Conservation (phyloP, 495 filamentous ascomycete genomes). For the Choiromyces venosus region DNA sequence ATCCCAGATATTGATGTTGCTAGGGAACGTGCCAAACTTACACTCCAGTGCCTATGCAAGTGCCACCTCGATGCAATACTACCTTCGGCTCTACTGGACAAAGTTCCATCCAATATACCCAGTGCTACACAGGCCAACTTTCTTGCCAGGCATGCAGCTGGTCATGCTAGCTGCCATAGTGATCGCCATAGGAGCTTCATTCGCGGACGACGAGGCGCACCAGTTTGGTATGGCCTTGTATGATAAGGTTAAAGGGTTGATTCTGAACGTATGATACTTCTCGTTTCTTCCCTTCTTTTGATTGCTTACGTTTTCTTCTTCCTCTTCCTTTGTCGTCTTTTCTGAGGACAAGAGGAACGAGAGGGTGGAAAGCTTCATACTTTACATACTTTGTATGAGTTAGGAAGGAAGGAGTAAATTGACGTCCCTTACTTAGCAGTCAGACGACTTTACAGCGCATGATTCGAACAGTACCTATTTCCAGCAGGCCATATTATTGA, state of each 20-base stretch:
- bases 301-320: not conserved
- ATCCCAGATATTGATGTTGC: constrained; percentile 35
- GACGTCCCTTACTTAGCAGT: constrained; percentile 28
- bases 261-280: constrained; percentile 33
- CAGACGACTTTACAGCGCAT: constrained; percentile 39
- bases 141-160: constrained; percentile 48
- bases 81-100: constrained; percentile 42
- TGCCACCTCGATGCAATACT: constrained; percentile 39
- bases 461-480: constrained; percentile 33
- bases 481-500: constrained; percentile 39
- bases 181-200: constrained; percentile 41
- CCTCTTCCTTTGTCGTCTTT: not conserved
- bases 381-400: constrained; percentile 9
- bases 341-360: not conserved
- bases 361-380: not conserved
- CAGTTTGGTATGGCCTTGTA: constrained; percentile 41
- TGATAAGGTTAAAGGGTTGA: constrained; percentile 39
- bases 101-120: constrained; percentile 50
- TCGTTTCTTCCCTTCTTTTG: not conserved
- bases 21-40: constrained; percentile 36
- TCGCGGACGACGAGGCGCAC: constrained; percentile 36
- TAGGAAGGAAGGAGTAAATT: constrained; percentile 14
- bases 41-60: constrained; percentile 34
- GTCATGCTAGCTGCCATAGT: constrained; percentile 45
- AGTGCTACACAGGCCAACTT: constrained; percentile 51